Evolutionary conservation across 345 rosid genomes (phyloP).

Genomic region (Pistacia integerrima): DNA sequence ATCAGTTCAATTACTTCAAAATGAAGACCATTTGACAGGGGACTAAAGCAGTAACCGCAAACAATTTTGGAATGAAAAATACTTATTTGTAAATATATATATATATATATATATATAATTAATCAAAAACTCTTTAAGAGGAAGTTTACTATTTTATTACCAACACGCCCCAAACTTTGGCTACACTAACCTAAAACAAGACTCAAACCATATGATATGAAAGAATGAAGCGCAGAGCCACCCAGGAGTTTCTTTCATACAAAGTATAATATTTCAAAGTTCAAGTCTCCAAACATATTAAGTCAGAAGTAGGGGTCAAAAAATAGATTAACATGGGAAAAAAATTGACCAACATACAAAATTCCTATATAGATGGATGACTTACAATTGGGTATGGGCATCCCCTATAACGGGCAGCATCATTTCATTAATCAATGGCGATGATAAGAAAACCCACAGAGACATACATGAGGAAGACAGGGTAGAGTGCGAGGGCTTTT

Average conservation of each 20-base stretch:
- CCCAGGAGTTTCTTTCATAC: constrained; percentile 8
- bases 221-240: no score
- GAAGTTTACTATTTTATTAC: not conserved
- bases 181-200: not conserved
- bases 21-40: no score
- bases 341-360: constrained; percentile 19
- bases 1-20: no score
- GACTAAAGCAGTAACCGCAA: no score
- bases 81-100: no score
- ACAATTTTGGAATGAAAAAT: no score
- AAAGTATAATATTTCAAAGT: constrained; percentile 17
- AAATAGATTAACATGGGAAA: constrained; percentile 16
- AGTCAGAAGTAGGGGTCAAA: constrained; percentile 13
- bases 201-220: not conserved
- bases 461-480: constrained; percentile 95
- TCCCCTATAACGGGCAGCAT: constrained; percentile 5
- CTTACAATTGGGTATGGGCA: constrained; percentile 6
- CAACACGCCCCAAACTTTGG: not conserved
- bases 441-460: constrained; percentile 95
- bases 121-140: no score
- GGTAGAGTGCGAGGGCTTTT: constrained; percentile 88
- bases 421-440: constrained; percentile 57
- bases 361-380: constrained; percentile 31
- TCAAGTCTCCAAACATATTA: constrained; percentile 17
- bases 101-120: no score